phyloP scores from a whole-genome alignment of 129 eudicot species.

The Dittrichia graveolens region DNA sequence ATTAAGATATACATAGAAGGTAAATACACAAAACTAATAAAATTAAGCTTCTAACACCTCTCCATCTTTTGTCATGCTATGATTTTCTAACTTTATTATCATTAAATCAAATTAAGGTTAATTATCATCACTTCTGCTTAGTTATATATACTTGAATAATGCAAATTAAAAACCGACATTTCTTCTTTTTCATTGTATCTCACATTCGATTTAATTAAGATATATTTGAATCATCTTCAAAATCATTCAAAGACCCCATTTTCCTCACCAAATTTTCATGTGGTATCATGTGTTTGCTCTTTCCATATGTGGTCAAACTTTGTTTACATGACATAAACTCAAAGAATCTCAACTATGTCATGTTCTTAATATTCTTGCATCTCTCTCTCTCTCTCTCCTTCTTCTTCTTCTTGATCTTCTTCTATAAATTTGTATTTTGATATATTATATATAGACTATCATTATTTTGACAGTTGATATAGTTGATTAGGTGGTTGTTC shows the following conservation, averaged over 20 bases:
- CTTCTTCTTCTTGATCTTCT: constrained; percentile 33
- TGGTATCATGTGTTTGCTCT: constrained; percentile 41
- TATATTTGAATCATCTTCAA: constrained; percentile 16
- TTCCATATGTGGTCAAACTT: constrained; percentile 35
- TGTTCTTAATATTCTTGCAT: constrained; percentile 40
- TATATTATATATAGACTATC: constrained; percentile 24
- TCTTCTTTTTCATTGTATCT: not conserved
- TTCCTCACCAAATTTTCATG: constrained; percentile 35
- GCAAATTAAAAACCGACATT: not conserved
- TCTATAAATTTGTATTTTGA: not conserved
- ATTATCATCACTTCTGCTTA: too few species aligned
- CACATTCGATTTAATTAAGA: not conserved
- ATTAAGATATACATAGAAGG: not conserved
- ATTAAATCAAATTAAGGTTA: too few species aligned
- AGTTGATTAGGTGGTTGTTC: constrained; percentile 44
- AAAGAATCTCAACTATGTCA: constrained; percentile 43
- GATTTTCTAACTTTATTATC: too few species aligned
- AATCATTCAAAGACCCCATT: constrained; percentile 20
- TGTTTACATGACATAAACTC: constrained; percentile 35
- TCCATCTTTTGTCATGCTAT: too few species aligned
- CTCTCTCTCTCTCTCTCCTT: constrained; percentile 22
- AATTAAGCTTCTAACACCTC: not conserved
- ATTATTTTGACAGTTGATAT: constrained; percentile 43
- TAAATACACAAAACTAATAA: not conserved
- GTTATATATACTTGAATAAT: too few species aligned